These are phyloP conservation scores for Amoebophrya sp. DNA, from an alignment of 169 alveolate genomes.

Conservation along the genomic window DNA sequence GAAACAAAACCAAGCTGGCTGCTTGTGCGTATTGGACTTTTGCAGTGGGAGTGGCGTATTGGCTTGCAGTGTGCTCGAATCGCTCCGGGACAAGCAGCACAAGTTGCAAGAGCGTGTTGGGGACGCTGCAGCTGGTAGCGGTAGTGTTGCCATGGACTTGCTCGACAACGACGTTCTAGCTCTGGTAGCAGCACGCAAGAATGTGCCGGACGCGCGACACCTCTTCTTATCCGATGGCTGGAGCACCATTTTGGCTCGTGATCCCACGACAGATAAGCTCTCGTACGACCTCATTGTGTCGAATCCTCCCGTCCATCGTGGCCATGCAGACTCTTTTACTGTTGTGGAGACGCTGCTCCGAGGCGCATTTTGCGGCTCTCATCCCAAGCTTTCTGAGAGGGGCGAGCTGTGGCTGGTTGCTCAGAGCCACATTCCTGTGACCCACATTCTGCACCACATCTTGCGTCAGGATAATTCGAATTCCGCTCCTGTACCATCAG, in stretches of 20 bases:
- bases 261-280: not conserved
- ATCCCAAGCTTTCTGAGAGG: not conserved
- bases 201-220: not conserved
- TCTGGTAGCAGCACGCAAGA: not conserved
- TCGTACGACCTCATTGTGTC: not conserved
- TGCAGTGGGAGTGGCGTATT: not conserved
- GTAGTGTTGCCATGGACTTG: not conserved
- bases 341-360: not conserved
- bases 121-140: too few relatives aligned
- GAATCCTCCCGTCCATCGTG: not conserved
- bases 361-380: not conserved
- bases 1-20: not conserved
- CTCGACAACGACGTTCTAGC: conserved; percentile 11
- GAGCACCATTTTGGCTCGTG: not conserved
- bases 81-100: not conserved
- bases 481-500: not conserved
- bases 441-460: too few relatives aligned
- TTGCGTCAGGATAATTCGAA: too few relatives aligned
- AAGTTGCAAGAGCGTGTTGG: not conserved
- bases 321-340: not conserved
- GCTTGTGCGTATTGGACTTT: not conserved
- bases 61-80: not conserved
- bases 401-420: conserved; percentile 13
- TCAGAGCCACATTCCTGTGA: not conserved
- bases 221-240: not conserved